phyloP scores from a whole-genome alignment of 2,329 filamentous ascomycete genomes.

The Aspergillus unguis region DNA sequence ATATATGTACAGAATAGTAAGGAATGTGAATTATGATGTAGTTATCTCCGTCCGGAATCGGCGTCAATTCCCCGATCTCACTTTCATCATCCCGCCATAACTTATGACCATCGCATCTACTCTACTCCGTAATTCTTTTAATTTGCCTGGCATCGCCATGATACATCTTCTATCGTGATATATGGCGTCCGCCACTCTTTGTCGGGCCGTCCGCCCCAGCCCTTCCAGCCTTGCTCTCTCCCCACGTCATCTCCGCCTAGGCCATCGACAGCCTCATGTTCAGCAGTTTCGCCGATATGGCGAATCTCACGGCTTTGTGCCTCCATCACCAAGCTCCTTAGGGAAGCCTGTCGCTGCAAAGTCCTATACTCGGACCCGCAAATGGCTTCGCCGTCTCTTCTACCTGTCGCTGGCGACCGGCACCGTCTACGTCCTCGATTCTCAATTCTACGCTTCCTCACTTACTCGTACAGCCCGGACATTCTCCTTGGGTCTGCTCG shows the following conservation, averaged over 20 bases:
- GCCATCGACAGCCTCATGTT: constrained; percentile 54
- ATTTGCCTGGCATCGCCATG: background rate
- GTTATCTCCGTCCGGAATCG: constrained; percentile 1
- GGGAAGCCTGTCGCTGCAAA: constrained; percentile 69
- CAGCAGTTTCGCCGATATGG: constrained; percentile 51
- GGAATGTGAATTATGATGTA: background rate
- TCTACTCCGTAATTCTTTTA: background rate
- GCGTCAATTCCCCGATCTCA: background rate
- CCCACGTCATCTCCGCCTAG: constrained; percentile 5
- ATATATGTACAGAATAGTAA: background rate
- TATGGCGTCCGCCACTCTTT: constrained; percentile 14
- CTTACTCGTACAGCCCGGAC: constrained; percentile 76
- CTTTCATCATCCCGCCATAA: background rate
- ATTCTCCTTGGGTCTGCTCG: constrained; percentile 72
- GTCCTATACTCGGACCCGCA: constrained; percentile 65
- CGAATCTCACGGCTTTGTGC: constrained; percentile 64
- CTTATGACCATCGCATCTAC: background rate
- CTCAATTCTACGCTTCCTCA: constrained; percentile 72
- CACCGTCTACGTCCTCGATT: constrained; percentile 66
- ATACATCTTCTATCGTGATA: background rate
- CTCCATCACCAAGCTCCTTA: constrained; percentile 74
- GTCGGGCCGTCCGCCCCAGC: constrained; percentile 2
- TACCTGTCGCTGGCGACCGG: constrained; percentile 60
- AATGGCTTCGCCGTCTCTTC: constrained; percentile 73
- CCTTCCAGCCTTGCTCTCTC: constrained; percentile 4